Conservation (phyloP, 2,329 filamentous ascomycete species). For the Diplodia seriata region DNA sequence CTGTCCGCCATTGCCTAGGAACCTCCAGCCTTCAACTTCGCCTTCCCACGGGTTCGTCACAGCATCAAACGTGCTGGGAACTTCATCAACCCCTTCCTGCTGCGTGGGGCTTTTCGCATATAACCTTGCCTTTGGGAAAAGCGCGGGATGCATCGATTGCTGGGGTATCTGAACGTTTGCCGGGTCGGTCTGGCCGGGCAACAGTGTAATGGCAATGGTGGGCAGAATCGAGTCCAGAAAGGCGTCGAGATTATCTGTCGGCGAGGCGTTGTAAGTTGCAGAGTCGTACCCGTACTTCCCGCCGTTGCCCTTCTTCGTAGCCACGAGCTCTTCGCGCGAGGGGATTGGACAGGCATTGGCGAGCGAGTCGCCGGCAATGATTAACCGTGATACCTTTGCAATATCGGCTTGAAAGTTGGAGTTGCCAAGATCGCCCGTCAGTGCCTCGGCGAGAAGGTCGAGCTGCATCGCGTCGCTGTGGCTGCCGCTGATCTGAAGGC, state of each 20-base stretch:
- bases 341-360: constrained; percentile 56
- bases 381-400: constrained; percentile 75
- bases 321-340: constrained; percentile 54
- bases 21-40: constrained; percentile 86
- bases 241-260: constrained; percentile 81
- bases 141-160: constrained; percentile 88
- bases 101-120: constrained; percentile 64
- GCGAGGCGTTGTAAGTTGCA: constrained; percentile 82
- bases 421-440: constrained; percentile 80
- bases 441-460: constrained; percentile 81
- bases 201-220: constrained; percentile 83
- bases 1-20: constrained; percentile 88
- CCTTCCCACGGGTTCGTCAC: constrained; percentile 95
- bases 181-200: constrained; percentile 84
- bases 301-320: constrained; percentile 55
- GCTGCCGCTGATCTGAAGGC: constrained; percentile 80
- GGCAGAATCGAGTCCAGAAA: constrained; percentile 84
- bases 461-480: constrained; percentile 77
- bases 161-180: constrained; percentile 90
- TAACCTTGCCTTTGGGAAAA: constrained; percentile 78
- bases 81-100: constrained; percentile 46
- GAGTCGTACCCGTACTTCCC: constrained; percentile 97
- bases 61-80: constrained; percentile 78
- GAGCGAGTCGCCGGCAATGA: constrained; percentile 92
- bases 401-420: constrained; percentile 65